Evolutionary conservation across 495 filamentous ascomycete species (phyloP), one percentile per base, ranked within the genome.

Genomic region (Thermothielavioides terrestris): DNA sequence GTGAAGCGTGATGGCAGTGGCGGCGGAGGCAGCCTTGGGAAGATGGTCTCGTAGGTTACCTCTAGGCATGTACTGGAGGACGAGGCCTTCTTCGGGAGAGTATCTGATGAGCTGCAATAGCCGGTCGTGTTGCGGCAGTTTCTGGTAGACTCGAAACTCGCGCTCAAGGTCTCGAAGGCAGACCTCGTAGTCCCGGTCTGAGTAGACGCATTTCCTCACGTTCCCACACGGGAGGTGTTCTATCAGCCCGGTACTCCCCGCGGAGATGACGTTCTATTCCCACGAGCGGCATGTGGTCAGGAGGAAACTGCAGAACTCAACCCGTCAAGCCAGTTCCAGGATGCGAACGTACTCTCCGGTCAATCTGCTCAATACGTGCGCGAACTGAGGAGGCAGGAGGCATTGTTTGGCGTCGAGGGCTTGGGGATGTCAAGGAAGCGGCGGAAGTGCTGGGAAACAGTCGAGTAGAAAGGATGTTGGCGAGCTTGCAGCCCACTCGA

Each of bases 231-330:
- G 42, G 25, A 44, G 42, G 9, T n/a, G 42, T 27, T 44, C 27
- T 17, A 44, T 32, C 8, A 32, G 42, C 17, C 27, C 42, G 28
- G 14, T 44, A 9, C 42, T 32, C 17, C 42, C 30, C 14, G 15
- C 43, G 8, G 43, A 46, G 9, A 46, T 11, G 22, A 35, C 31
- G 31, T 46, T 46, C 43, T 46, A 18, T 35, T 46, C 11, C 43
- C 18, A n/a, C 41, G 6, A 31, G 26, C 8, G 26, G 41, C 39
- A 27, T 41, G 14, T 35, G 20, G 12, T 46, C 26, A 45, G 43
- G 20, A 30, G 21, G 15, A 12, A 2, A 17, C 27, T 15, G 23
- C 22, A 27, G 17, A 27, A 40, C 37, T 40, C 37, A 12, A 25
- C 14, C 37, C 37, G 37, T 40, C 31, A 26, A 41, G 39, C 14